Evolutionary conservation across 2,329 filamentous ascomycete species (phyloP).

Genomic region (Colletotrichum spaethianum): DNA sequence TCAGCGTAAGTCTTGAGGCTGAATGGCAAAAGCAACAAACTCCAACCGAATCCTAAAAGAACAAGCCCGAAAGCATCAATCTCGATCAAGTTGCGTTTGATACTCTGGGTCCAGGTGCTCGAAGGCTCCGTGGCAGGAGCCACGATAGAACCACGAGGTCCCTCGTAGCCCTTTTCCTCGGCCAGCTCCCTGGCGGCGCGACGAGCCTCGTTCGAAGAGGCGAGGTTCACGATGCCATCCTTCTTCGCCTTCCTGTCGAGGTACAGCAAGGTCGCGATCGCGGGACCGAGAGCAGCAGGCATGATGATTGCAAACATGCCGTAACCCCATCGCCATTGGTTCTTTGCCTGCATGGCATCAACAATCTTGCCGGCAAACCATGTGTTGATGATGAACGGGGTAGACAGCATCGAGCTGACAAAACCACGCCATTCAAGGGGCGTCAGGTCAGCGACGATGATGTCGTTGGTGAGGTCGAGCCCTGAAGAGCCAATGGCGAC

Average conservation of each 20-base stretch:
- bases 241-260: conserved; percentile 65
- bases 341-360: conserved; percentile 53
- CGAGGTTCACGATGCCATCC: conserved; percentile 51
- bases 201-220: conserved; percentile 46
- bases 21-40: conserved; percentile 67
- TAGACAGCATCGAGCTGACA: conserved; percentile 63
- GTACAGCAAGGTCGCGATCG: conserved; percentile 63
- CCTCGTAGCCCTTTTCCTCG: conserved; percentile 39
- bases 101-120: conserved; percentile 15
- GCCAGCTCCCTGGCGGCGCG: conserved; percentile 40
- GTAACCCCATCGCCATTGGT: conserved; percentile 58
- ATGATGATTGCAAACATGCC: conserved; percentile 70
- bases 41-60: conserved; percentile 63
- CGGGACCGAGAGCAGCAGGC: conserved; percentile 65
- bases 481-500: conserved; percentile 72
- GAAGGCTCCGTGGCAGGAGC: conserved; percentile 14
- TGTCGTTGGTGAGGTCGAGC: conserved; percentile 72
- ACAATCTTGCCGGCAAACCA: conserved; percentile 74
- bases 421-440: conserved; percentile 64
- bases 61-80: conserved; percentile 56
- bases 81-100: conserved; percentile 50
- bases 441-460: conserved; percentile 76
- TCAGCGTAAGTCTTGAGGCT: conserved; percentile 54
- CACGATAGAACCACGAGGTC: conserved; percentile 43
- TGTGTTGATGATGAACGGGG: conserved; percentile 75